Evolutionary conservation across 2,329 filamentous ascomycete species (phyloP).

Genomic region (Paecilomyces dactylethromorphus): DNA sequence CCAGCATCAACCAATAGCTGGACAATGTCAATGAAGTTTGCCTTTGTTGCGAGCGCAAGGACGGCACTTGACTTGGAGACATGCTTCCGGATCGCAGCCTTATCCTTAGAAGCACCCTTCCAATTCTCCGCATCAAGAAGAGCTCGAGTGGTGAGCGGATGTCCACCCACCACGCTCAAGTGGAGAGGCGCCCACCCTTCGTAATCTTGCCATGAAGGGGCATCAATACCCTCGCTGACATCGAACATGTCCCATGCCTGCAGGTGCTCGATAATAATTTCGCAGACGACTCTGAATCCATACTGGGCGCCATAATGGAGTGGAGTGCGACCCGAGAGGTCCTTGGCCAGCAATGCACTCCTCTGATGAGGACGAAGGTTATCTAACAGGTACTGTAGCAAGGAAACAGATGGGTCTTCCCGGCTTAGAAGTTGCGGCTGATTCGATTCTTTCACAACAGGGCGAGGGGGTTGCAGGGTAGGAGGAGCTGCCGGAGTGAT

Average conservation of each 20-base stretch:
- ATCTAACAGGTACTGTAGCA: conserved; percentile 60
- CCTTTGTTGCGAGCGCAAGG: conserved; percentile 78
- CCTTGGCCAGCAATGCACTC: conserved; percentile 58
- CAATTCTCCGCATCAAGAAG: conserved; percentile 76
- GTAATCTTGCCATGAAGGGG: conserved; percentile 79
- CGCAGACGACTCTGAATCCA: conserved; percentile 84
- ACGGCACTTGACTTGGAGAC: conserved; percentile 82
- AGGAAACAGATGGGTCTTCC: conserved; percentile 68
- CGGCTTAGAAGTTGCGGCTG: conserved; percentile 54
- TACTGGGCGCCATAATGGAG: conserved; percentile 94
- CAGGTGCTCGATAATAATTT: conserved; percentile 82
- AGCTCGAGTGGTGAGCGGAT: conserved; percentile 75
- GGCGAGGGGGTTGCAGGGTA: conserved; percentile 52
- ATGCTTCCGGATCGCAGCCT: conserved; percentile 58
- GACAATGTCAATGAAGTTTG: conserved; percentile 79
- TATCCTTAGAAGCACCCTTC: conserved; percentile 57
- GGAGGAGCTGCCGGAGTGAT: conserved; percentile 73
- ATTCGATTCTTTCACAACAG: conserved; percentile 61
- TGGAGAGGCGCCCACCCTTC: conserved; percentile 90
- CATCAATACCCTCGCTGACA: conserved; percentile 78
- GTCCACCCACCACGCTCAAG: conserved; percentile 84
- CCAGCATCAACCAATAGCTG: conserved; percentile 81
- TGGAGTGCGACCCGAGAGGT: conserved; percentile 75
- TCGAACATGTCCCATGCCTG: conserved; percentile 84
- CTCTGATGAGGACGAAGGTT: conserved; percentile 63